A percentile compares a stretch with the other conserved stretches of the same genome.
Evolutionary conservation across 176 grass and related monocot species (phyloP).

Genomic region (Musa schizocarpa): DNA sequence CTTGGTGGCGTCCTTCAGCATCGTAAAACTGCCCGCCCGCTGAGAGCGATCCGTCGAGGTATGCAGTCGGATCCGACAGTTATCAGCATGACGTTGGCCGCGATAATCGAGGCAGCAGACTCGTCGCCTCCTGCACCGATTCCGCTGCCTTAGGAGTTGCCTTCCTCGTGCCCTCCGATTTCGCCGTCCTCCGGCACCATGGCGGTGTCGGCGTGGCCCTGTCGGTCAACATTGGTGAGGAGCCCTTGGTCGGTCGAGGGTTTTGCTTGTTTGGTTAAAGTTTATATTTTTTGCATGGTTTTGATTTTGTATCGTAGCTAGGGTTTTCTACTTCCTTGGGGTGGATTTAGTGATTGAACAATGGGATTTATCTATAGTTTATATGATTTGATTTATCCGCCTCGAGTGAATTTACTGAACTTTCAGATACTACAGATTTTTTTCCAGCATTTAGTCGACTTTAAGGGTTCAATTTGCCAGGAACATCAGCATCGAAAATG

Average conservation of each 20-base stretch:
- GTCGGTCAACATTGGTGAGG: constrained; percentile 35
- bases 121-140: constrained; percentile 40
- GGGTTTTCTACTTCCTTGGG: background rate
- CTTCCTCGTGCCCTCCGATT: constrained; percentile 12
- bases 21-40: no score
- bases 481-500: no score
- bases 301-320: background rate
- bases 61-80: constrained; percentile 45
- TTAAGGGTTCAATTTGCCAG: no score
- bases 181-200: constrained; percentile 34
- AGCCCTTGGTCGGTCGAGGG: constrained; percentile 28
- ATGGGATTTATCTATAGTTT: no score
- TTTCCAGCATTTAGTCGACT: no score
- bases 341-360: no score
- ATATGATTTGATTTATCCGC: no score
- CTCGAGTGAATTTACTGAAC: no score
- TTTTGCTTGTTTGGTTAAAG: constrained; percentile 13
- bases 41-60: constrained; percentile 3
- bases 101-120: constrained; percentile 37
- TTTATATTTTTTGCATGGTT: background rate
- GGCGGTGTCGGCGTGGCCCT: constrained; percentile 18
- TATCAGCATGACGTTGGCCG: constrained; percentile 22
- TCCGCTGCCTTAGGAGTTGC: constrained; percentile 7
- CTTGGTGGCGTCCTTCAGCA: no score
- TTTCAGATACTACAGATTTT: no score